These are phyloP conservation scores for Solidago caesia DNA, from an alignment of 129 eudicot species.

Conservation along the genomic window DNA sequence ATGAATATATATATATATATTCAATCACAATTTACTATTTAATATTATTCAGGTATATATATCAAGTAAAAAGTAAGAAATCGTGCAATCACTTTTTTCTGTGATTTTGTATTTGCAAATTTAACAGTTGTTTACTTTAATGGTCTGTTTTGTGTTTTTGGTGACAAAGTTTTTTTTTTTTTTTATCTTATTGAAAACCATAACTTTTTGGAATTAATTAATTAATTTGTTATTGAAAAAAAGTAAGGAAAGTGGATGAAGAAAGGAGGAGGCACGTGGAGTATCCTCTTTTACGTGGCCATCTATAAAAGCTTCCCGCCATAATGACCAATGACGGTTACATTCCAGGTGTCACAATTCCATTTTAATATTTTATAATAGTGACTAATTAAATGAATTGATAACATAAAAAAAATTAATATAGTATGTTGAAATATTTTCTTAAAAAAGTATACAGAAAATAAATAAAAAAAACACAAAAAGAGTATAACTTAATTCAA, in stretches of 20 bases:
- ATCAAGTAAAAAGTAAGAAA: not conserved
- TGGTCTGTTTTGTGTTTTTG: not conserved
- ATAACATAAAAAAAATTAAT: no score
- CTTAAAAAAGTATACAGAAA: no score
- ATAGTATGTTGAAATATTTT: no score
- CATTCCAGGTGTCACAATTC: slow-evolving; percentile 20
- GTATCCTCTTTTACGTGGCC: slow-evolving; percentile 28
- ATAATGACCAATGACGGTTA: slow-evolving; percentile 23
- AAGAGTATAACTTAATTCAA: no score
- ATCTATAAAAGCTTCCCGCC: slow-evolving; percentile 32
- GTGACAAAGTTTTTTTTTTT: not conserved
- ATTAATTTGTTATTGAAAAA: not conserved
- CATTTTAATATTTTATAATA: no score
- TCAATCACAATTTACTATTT: not conserved
- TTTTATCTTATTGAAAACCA: not conserved
- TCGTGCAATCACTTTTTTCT: not conserved
- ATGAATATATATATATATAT: no score
- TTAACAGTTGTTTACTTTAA: not conserved
- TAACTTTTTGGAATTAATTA: not conserved
- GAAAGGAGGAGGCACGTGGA: slow-evolving; percentile 31
- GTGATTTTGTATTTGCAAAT: not conserved
- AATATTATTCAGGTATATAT: not conserved
- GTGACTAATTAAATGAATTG: no score
- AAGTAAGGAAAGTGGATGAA: not conserved
- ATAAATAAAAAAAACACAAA: no score